A percentile compares a stretch with the other conserved stretches of the same genome.
Conservation (phyloP, 495 filamentous ascomycete species). For the Cryomyces minteri region DNA sequence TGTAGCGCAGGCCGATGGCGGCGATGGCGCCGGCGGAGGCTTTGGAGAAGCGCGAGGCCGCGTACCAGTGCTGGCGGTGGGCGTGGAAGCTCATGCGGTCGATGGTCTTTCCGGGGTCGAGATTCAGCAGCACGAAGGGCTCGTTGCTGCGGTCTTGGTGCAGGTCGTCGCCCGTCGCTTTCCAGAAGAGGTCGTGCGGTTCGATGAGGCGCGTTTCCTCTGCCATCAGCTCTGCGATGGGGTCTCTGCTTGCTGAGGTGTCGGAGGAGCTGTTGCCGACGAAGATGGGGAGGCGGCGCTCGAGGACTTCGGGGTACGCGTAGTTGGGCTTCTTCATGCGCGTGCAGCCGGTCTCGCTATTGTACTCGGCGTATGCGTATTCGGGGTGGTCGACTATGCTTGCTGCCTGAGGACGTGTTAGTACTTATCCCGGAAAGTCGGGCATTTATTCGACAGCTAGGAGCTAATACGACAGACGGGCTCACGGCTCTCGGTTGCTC, state of each 20-base stretch:
- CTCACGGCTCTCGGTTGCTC: too few species aligned
- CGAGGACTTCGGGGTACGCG: slow-evolving; percentile 11
- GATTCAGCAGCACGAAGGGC: slow-evolving; percentile 9
- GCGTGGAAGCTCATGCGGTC: not conserved
- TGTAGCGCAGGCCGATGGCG: slow-evolving; percentile 8
- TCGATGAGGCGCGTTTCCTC: too few species aligned
- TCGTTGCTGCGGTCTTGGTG: slow-evolving; percentile 6
- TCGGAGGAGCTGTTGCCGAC: slow-evolving; percentile 9
- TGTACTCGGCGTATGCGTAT: not conserved
- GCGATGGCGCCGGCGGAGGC: slow-evolving; percentile 7
- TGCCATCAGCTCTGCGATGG: too few species aligned
- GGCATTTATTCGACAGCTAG: too few species aligned
- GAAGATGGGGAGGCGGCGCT: slow-evolving; percentile 7
- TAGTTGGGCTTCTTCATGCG: slow-evolving; percentile 16
- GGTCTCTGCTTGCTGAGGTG: not conserved
- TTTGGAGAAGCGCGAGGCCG: not conserved
- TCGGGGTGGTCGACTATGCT: slow-evolving; percentile 9
- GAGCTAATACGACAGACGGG: too few species aligned
- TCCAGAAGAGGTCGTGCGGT: slow-evolving; percentile 1
- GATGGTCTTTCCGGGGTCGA: not conserved
- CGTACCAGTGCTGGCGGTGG: not conserved
- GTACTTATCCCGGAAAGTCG: too few species aligned
- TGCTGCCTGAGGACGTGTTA: too few species aligned
- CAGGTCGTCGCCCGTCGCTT: slow-evolving; percentile 1
- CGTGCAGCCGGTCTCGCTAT: slow-evolving; percentile 7